Base-by-base conservation (phyloP, 2,329 filamentous ascomycete species). In the Aspergillus pseudoglaucus region DNA sequence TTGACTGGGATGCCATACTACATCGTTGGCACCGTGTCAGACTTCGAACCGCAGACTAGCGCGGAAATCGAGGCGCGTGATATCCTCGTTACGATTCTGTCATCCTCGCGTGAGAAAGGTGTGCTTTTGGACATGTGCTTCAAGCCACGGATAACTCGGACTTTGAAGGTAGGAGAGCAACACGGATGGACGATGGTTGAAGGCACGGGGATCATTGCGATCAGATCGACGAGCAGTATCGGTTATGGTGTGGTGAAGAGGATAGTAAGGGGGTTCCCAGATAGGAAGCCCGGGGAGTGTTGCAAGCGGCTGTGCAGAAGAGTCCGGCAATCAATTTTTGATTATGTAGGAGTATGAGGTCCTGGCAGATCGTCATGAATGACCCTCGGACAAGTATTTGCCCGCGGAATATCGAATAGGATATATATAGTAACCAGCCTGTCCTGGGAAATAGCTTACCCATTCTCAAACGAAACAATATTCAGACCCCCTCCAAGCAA, bases 101-200 rank as follows among this genome's bases (percentile, higher is more conserved):
- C 53, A 2, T 51, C 47, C 3, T 46, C 52, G 0, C 37, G 52
- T 5, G 25, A 27, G 25, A 66, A 61, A 46, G 68, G 68, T 0
- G 60, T 71, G 1, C 45, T 73, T 47, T 49, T 72, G 32, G 70
- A 73, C 27, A 71, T 73, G 68, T 73, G 70, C 51, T 73, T 69
- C 55, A 72, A 73, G 52, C 70, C 69, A 1, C 53, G 66, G 12
- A 56, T 58, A 5, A 73, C 70, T 3, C 57, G 69, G 42, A 65
- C 59, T 49, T 59, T 71, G 33, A 66, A 65, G 54, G 47, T 64
- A 17, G 68, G 61, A 0, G 55, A 65, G 48, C 48, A 39, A 7
- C 42, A 57, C 14, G 62, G 60, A 1, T 75, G 71, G 70, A 53
- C 50, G 9, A 60, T 55, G 0, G 65, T 74, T 0, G 69, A 73